Percentiles rank a stretch among this genome's conserved stretches.
Conservation (phyloP, 176 grass and related monocot genomes). For the Oryza meridionalis region DNA sequence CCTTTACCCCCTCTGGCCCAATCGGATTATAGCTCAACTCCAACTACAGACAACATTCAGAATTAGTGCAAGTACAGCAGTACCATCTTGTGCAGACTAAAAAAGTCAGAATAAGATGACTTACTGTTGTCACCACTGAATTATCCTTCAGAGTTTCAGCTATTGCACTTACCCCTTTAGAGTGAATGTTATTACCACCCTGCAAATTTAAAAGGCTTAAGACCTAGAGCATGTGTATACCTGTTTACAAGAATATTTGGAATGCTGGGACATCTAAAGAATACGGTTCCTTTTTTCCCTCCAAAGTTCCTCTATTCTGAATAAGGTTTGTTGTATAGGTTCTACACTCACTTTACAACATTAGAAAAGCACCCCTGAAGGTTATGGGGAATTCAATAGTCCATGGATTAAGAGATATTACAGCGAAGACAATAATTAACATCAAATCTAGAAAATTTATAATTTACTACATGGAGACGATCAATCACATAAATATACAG, state of each 20-base stretch:
- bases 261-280: conserved; percentile 6
- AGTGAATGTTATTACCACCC: conserved; percentile 99
- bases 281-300: neutral
- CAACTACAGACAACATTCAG: conserved; percentile 59
- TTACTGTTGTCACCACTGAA: conserved; percentile 76
- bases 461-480: neutral
- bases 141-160: conserved; percentile 92
- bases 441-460: neutral
- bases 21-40: conserved; percentile 97
- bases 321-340: neutral
- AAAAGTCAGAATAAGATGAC: conserved; percentile 44
- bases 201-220: conserved; percentile 48
- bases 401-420: neutral
- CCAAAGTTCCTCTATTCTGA: neutral
- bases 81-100: conserved; percentile 21
- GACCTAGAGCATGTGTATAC: conserved; percentile 1
- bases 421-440: neutral
- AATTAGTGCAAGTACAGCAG: conserved; percentile 36
- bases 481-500: neutral
- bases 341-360: neutral
- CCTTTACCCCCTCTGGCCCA: conserved; percentile 79
- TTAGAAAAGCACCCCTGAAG: conserved; percentile 2
- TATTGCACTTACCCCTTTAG: conserved; percentile 71
- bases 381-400: neutral
- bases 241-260: conserved; percentile 3